Percentiles rank a stretch among this genome's conserved stretches.
phyloP scores from a whole-genome alignment of 2,329 filamentous ascomycete genomes.

The Paraphaeosphaeria minitans region DNA sequence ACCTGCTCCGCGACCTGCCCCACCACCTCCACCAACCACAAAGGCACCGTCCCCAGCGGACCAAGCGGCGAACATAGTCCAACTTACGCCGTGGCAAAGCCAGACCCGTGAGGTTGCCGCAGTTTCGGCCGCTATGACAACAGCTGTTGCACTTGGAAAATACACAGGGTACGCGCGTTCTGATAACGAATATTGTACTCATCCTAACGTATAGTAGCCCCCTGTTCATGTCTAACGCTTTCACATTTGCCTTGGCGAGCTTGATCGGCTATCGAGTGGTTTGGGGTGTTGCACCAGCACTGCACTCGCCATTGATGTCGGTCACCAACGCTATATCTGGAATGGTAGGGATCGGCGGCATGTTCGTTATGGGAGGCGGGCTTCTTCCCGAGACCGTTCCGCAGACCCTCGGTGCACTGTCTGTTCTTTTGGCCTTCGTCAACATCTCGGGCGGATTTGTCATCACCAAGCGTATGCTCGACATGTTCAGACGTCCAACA shows the following conservation, averaged over 20 bases:
- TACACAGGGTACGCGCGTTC: constrained; percentile 61
- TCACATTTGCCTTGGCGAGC: constrained; percentile 82
- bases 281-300: constrained; percentile 81
- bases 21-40: constrained; percentile 60
- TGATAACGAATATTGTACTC: neutral
- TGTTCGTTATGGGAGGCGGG: constrained; percentile 88
- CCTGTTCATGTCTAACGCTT: constrained; percentile 85
- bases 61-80: constrained; percentile 61
- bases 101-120: constrained; percentile 74
- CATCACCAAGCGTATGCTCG: constrained; percentile 90
- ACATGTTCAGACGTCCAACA: constrained; percentile 68
- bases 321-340: constrained; percentile 92
- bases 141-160: constrained; percentile 77
- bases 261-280: constrained; percentile 87
- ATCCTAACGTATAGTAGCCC: constrained; percentile 50
- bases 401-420: constrained; percentile 75
- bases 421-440: constrained; percentile 83
- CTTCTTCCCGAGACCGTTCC: constrained; percentile 67
- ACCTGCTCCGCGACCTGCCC: constrained; percentile 71
- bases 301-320: constrained; percentile 90
- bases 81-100: constrained; percentile 82
- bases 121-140: constrained; percentile 78
- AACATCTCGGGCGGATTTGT: constrained; percentile 90
- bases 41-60: constrained; percentile 47
- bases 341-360: constrained; percentile 84